Conservation (phyloP, 108 stramenopile species). For the Epithemia pelagica region DNA sequence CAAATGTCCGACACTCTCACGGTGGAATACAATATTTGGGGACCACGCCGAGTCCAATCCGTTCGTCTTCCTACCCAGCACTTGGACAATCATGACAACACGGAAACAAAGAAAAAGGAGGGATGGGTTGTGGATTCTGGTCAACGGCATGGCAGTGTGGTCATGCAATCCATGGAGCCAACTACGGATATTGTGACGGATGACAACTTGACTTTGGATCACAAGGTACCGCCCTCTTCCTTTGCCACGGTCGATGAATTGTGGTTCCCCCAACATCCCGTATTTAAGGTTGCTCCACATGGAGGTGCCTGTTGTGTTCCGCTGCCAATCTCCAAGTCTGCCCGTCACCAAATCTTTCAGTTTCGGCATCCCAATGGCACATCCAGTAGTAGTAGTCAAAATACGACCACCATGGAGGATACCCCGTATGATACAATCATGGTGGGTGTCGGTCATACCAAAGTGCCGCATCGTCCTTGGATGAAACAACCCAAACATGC, state of each 20-base stretch:
- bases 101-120: not conserved
- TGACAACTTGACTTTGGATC: not conserved
- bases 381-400: not conserved
- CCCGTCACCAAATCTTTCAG: too few relatives aligned
- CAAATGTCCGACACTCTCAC: not conserved
- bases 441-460: slow-evolving; percentile 5
- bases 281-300: not conserved
- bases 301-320: slow-evolving; percentile 6
- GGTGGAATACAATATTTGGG: not conserved
- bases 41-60: not conserved
- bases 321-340: not conserved
- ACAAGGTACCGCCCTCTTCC: not conserved
- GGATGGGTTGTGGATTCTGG: not conserved
- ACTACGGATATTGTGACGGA: not conserved
- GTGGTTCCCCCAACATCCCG: not conserved
- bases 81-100: not conserved
- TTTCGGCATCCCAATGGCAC: not conserved
- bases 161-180: not conserved
- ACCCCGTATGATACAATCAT: not conserved
- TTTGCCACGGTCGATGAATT: slow-evolving; percentile 15
- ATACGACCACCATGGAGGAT: not conserved
- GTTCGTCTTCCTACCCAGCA: not conserved
- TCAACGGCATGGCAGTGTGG: not conserved
- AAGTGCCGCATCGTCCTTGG: not conserved
- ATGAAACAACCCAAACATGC: not conserved